phyloP scores from a whole-genome alignment of 2,329 filamentous ascomycete genomes.

The Metarhizium brunneum region DNA sequence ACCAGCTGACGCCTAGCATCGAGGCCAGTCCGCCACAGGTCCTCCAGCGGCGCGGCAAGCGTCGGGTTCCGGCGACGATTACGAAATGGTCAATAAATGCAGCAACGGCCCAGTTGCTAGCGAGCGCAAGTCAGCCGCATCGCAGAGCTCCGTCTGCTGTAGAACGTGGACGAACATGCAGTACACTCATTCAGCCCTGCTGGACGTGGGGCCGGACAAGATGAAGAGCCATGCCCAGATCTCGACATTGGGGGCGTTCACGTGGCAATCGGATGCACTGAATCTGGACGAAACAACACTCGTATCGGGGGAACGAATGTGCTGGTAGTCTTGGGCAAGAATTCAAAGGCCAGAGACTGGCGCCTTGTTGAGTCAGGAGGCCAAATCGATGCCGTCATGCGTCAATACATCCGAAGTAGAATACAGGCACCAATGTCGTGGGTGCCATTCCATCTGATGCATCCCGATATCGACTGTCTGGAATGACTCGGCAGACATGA shows the following conservation, averaged over 20 bases:
- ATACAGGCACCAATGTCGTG: no score
- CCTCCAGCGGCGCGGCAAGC: constrained; percentile 8
- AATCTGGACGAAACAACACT: no score
- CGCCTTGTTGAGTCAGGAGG: neutral
- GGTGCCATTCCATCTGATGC: no score
- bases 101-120: neutral
- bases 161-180: neutral
- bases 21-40: neutral
- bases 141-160: neutral
- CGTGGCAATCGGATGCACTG: neutral
- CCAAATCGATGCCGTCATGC: neutral
- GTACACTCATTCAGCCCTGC: neutral
- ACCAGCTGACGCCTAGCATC: neutral
- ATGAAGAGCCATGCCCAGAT: neutral
- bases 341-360: neutral
- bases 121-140: neutral
- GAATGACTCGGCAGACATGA: no score
- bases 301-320: neutral
- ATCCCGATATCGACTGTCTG: no score
- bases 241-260: neutral
- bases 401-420: no score
- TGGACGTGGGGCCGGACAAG: neutral
- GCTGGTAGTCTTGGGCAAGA: neutral
- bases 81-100: neutral
- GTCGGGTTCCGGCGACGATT: constrained; percentile 8